These are phyloP conservation scores for Penstemon barbatus DNA, from an alignment of 257 asterid species.

Conservation along the genomic window DNA sequence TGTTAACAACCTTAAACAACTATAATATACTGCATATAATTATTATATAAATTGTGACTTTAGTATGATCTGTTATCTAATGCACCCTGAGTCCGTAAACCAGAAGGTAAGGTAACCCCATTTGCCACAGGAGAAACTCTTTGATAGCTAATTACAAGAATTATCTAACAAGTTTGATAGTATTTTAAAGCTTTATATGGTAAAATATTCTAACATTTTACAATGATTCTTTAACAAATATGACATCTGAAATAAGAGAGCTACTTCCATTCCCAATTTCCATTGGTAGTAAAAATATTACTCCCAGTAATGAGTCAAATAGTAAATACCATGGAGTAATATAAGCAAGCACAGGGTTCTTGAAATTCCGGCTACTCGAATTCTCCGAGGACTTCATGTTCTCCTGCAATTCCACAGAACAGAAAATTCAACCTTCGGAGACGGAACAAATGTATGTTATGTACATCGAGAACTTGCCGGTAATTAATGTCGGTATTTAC, in stretches of 20 bases:
- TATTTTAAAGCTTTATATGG: no score
- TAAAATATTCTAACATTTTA: no score
- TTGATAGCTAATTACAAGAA: no score
- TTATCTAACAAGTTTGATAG: no score
- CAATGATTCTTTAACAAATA: background rate
- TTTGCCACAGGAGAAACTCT: no score
- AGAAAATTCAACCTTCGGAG: constrained; percentile 15
- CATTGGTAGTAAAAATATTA: background rate
- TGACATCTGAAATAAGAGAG: background rate
- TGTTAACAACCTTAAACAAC: no score
- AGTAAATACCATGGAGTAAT: constrained; percentile 81
- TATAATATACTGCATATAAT: no score
- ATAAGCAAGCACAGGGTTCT: constrained; percentile 82
- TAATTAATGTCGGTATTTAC: constrained; percentile 53
- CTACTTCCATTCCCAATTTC: no score
- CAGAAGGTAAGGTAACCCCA: no score
- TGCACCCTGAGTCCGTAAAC: no score
- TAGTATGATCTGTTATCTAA: no score
- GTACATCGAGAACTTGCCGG: constrained; percentile 57
- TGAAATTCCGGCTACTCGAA: constrained; percentile 58
- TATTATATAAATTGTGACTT: no score
- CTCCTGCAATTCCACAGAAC: constrained; percentile 65
- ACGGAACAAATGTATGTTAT: background rate
- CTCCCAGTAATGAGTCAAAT: background rate
- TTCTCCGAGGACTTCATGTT: constrained; percentile 60